A percentile compares a stretch with the other conserved stretches of the same genome.
These are phyloP conservation scores for Plasmodium vivax DNA, from an alignment of 169 alveolate species.

Conservation along the genomic window DNA sequence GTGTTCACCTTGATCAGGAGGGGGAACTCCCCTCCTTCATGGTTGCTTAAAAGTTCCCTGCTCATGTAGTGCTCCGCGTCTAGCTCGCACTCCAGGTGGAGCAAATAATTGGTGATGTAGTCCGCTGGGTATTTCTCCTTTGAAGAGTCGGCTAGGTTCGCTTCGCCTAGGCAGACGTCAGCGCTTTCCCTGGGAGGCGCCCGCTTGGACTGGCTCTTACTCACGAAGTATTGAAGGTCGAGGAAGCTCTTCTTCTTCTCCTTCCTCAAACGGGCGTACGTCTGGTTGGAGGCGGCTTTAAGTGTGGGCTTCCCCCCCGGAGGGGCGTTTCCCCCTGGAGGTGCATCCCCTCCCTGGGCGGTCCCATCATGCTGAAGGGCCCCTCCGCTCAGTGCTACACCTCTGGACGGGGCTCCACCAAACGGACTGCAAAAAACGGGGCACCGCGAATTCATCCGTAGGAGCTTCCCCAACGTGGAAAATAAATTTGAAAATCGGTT, in stretches of 20 bases:
- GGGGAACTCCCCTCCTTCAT: neutral
- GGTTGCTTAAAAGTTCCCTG: neutral
- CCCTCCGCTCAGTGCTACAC: neutral
- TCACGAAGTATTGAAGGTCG: slow-evolving; percentile 53
- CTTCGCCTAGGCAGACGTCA: neutral
- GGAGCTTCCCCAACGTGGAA: slow-evolving; percentile 5
- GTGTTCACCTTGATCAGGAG: slow-evolving; percentile 12
- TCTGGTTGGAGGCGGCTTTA: neutral
- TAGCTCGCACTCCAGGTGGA: neutral
- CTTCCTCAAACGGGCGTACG: neutral
- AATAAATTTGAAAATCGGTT: slow-evolving; percentile 37
- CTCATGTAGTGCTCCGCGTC: neutral
- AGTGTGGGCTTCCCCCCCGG: neutral
- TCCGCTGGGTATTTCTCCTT: neutral
- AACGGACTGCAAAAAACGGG: neutral
- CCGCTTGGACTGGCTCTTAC: neutral
- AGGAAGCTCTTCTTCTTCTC: slow-evolving; percentile 2
- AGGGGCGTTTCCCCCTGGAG: too few relatives aligned
- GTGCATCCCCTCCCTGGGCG: neutral
- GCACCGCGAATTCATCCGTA: slow-evolving; percentile 14
- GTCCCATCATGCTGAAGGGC: neutral
- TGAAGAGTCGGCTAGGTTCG: neutral
- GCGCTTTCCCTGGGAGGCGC: neutral
- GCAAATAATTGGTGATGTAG: slow-evolving; percentile 15
- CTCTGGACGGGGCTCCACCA: neutral